Conservation (phyloP, 495 filamentous ascomycete genomes). For the Neurospora cerealis region DNA sequence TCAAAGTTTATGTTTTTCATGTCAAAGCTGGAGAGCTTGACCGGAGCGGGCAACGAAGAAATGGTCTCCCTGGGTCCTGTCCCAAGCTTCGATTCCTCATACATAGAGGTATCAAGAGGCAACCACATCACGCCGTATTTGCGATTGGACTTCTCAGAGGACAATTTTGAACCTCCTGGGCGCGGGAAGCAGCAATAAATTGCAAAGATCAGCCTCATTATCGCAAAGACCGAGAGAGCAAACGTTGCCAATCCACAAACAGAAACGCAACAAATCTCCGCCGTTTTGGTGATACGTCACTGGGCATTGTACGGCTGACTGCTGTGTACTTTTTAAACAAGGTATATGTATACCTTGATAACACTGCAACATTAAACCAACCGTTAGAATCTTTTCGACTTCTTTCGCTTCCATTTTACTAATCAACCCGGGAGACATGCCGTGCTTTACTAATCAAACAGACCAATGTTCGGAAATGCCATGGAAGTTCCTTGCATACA, state of each 20-base stretch:
- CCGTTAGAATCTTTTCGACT: neutral
- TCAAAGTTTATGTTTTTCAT: neutral
- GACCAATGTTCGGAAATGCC: neutral
- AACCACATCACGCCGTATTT: neutral
- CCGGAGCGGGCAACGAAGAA: neutral
- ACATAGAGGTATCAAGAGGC: neutral
- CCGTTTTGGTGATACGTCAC: neutral
- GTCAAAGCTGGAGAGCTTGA: neutral
- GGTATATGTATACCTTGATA: neutral
- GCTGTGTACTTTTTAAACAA: neutral
- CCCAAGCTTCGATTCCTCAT: neutral
- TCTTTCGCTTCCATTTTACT: neutral
- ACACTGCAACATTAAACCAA: neutral
- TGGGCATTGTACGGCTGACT: neutral
- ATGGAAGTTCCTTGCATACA: neutral
- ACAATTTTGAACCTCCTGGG: neutral
- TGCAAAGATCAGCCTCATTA: neutral
- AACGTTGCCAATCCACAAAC: neutral
- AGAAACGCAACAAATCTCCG: neutral
- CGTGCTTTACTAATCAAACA: neutral
- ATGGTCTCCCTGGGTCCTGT: neutral
- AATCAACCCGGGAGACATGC: neutral
- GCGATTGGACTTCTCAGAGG: neutral
- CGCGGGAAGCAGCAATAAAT: neutral
- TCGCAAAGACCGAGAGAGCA: neutral